Percentiles rank a stretch among this genome's conserved stretches.
Evolutionary conservation across 2,329 filamentous ascomycete species (phyloP).

Genomic region (Colletotrichum nymphaeae): DNA sequence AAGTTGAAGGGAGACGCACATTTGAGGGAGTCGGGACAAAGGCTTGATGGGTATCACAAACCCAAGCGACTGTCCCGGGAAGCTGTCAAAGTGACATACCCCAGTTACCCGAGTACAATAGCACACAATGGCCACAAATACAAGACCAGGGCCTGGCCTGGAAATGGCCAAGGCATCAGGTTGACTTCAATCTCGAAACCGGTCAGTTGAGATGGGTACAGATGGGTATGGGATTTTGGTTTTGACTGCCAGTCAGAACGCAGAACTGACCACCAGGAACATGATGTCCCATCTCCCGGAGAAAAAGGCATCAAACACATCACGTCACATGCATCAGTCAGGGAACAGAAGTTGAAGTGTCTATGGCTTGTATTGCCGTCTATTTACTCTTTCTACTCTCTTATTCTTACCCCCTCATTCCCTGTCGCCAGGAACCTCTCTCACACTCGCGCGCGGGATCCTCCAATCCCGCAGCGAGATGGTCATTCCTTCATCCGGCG

Average conservation of each 20-base stretch:
- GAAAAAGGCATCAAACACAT: background rate
- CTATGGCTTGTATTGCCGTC: conserved; percentile 39
- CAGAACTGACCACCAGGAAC: too few relatives aligned
- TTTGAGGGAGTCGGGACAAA: background rate
- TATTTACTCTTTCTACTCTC: conserved; percentile 38
- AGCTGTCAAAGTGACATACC: background rate
- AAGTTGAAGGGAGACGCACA: too few relatives aligned
- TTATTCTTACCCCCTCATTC: conserved; percentile 35
- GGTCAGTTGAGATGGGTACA: too few relatives aligned
- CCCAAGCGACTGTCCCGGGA: too few relatives aligned
- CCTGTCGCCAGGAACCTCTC: conserved; percentile 37
- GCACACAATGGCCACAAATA: background rate
- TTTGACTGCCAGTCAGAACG: too few relatives aligned
- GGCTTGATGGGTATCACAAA: background rate
- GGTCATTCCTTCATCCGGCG: conserved; percentile 37
- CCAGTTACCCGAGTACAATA: background rate
- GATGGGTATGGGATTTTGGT: background rate
- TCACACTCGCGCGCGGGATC: conserved; percentile 34
- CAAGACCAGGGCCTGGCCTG: background rate
- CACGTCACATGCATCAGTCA: background rate
- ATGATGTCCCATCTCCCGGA: too few relatives aligned
- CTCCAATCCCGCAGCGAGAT: conserved; percentile 38
- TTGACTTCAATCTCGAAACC: background rate
- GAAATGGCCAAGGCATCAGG: background rate
- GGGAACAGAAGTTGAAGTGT: conserved; percentile 10